Evolutionary conservation across 352 stramenopile genomes (phyloP).

Genomic region (Phytophthora nicotianae): DNA sequence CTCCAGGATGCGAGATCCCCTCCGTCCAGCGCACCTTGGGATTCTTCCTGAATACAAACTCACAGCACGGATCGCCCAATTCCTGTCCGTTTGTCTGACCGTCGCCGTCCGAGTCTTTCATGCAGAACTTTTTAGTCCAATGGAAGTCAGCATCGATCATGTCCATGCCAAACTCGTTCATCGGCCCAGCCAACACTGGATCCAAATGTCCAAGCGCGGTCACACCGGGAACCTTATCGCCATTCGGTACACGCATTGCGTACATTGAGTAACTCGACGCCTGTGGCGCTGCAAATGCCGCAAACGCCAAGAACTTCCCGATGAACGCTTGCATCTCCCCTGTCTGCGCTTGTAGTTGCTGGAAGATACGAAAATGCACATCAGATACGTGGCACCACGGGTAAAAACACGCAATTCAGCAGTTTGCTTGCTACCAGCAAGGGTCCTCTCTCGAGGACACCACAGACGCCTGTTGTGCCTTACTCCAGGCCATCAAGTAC

Average conservation of each 20-base stretch:
- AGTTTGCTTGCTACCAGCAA: no score
- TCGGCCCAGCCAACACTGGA: constrained; percentile 23
- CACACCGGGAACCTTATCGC: constrained; percentile 37
- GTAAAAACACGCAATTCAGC: constrained; percentile 19
- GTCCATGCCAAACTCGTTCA: constrained; percentile 40
- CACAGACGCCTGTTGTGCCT: constrained; percentile 1
- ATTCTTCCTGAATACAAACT: constrained; percentile 28
- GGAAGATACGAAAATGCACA: constrained; percentile 10
- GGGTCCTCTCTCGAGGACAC: constrained; percentile 1
- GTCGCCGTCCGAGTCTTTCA: constrained; percentile 38
- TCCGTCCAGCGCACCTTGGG: constrained; percentile 25
- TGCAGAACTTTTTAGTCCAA: constrained; percentile 39
- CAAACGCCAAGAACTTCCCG: not conserved
- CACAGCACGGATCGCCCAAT: constrained; percentile 35
- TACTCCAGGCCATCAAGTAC: not conserved
- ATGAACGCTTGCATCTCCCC: constrained; percentile 12
- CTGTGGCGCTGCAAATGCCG: constrained; percentile 1
- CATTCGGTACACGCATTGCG: constrained; percentile 37
- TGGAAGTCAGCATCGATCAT: constrained; percentile 32
- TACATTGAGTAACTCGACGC: constrained; percentile 24
- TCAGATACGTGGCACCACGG: constrained; percentile 12
- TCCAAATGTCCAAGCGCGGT: constrained; percentile 34
- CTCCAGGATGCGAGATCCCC: constrained; percentile 31
- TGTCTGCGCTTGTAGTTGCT: not conserved
- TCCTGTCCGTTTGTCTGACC: constrained; percentile 40